These are phyloP conservation scores for Aspergillus sp. DNA, from an alignment of 2,329 filamentous ascomycete species.

Conservation along the genomic window DNA sequence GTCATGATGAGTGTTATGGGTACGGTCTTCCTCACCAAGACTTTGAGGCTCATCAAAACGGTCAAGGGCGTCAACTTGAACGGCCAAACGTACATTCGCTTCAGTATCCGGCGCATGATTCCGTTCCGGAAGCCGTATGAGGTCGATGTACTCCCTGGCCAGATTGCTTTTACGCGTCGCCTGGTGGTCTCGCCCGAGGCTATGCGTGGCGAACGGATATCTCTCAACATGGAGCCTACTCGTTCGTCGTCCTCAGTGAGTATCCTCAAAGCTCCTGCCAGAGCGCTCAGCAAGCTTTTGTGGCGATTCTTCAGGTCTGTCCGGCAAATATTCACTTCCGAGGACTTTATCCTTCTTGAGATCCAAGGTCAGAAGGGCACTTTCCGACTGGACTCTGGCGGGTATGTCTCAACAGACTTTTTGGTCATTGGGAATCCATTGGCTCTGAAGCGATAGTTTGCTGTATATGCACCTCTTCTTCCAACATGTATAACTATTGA, in stretches of 20 bases:
- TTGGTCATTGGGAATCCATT: conserved; percentile 38
- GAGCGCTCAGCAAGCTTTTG: conserved; percentile 33
- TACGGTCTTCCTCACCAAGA: conserved; percentile 62
- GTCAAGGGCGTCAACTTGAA: conserved; percentile 57
- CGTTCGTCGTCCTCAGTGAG: conserved; percentile 19
- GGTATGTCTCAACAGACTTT: conserved; percentile 41
- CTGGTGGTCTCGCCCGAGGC: conserved; percentile 36
- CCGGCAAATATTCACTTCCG: conserved; percentile 45
- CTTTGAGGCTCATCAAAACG: conserved; percentile 60
- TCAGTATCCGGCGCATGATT: conserved; percentile 41
- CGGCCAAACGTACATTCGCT: conserved; percentile 38
- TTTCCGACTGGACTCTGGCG: conserved; percentile 45
- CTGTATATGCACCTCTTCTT: neutral
- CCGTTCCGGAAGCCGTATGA: conserved; percentile 45
- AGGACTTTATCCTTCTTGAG: conserved; percentile 46
- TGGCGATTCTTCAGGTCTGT: conserved; percentile 41
- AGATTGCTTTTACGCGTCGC: conserved; percentile 40
- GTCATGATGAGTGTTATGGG: conserved; percentile 65
- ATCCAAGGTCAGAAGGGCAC: conserved; percentile 40
- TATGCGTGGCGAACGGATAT: conserved; percentile 17
- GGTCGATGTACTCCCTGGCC: conserved; percentile 37
- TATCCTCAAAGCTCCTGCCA: conserved; percentile 41
- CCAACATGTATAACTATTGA: conserved; percentile 10
- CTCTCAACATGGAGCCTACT: neutral
- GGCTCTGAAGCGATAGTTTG: conserved; percentile 15